Conservation (phyloP, 2,329 filamentous ascomycete species). For the Neonectria punicea region DNA sequence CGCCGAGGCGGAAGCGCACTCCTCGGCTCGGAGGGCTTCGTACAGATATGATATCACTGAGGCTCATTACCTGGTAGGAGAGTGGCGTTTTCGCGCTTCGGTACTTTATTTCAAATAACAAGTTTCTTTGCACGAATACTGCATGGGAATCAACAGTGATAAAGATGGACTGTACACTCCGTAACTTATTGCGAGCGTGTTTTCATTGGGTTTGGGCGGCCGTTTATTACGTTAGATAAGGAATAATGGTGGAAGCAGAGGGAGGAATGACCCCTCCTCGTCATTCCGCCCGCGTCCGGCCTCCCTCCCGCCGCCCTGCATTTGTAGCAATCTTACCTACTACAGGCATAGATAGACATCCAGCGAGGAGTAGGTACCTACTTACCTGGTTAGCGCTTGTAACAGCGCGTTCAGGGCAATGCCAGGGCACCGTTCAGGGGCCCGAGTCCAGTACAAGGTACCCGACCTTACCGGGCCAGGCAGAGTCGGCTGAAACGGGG, state of each 20-base stretch:
- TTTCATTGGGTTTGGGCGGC: background rate
- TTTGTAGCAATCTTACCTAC: too few species aligned
- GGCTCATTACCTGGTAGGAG: slow-evolving; percentile 32
- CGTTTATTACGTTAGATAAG: background rate
- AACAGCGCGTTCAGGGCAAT: slow-evolving; percentile 6
- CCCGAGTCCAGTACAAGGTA: background rate
- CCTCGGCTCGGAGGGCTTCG: slow-evolving; percentile 13
- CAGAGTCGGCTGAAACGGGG: slow-evolving; percentile 21
- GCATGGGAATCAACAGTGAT: background rate
- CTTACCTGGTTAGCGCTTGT: background rate
- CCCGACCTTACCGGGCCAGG: too few species aligned
- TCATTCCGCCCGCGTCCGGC: background rate
- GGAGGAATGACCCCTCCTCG: slow-evolving; percentile 19
- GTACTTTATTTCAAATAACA: slow-evolving; percentile 8
- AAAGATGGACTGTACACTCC: background rate
- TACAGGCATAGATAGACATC: too few species aligned
- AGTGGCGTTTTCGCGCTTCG: slow-evolving; percentile 31
- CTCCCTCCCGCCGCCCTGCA: too few species aligned
- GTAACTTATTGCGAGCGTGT: background rate
- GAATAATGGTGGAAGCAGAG: background rate
- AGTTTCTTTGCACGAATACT: background rate
- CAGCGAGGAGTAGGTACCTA: background rate
- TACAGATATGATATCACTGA: slow-evolving; percentile 39
- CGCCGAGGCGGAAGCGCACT: slow-evolving; percentile 32
- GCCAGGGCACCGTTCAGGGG: background rate